These are phyloP conservation scores for Sarcomyxa edulis DNA, from an alignment of 768 basidiomycete genomes.

Conservation along the genomic window DNA sequence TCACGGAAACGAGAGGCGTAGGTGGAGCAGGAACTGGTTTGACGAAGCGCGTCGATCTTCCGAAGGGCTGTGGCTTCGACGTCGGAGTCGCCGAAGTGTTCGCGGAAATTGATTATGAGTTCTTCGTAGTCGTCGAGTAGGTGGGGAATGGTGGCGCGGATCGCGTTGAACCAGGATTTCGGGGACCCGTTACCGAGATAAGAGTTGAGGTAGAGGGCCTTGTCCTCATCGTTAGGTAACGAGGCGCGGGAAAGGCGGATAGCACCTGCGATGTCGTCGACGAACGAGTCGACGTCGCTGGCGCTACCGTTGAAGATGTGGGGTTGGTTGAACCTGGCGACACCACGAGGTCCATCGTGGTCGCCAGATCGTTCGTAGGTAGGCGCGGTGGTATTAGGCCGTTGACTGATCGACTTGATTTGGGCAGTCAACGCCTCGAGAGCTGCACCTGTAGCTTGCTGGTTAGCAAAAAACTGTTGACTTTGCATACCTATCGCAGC, in stretches of 20 bases:
- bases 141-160: too few species aligned
- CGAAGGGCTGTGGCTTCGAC: constrained; percentile 17
- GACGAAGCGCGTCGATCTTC: constrained; percentile 23
- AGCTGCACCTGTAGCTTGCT: too few species aligned
- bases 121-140: constrained; percentile 20
- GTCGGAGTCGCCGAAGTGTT: constrained; percentile 23
- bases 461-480: too few species aligned
- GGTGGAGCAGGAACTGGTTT: constrained; percentile 21
- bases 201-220: constrained; percentile 18
- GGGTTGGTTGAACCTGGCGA: too few species aligned
- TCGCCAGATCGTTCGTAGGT: too few species aligned
- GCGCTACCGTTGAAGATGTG: constrained; percentile 12
- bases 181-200: constrained; percentile 25
- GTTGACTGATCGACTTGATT: too few species aligned
- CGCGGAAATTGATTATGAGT: constrained; percentile 18
- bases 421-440: too few species aligned
- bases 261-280: too few species aligned
- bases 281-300: constrained; percentile 12
- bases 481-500: too few species aligned
- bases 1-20: constrained; percentile 24
- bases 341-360: too few species aligned
- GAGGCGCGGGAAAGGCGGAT: too few species aligned
- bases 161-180: constrained; percentile 23
- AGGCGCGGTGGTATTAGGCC: too few species aligned
- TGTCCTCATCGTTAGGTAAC: constrained; percentile 21